These are phyloP conservation scores for Saksenaea oblongispora DNA, from an alignment of 371 early-diverging fungal species.

Conservation along the genomic window DNA sequence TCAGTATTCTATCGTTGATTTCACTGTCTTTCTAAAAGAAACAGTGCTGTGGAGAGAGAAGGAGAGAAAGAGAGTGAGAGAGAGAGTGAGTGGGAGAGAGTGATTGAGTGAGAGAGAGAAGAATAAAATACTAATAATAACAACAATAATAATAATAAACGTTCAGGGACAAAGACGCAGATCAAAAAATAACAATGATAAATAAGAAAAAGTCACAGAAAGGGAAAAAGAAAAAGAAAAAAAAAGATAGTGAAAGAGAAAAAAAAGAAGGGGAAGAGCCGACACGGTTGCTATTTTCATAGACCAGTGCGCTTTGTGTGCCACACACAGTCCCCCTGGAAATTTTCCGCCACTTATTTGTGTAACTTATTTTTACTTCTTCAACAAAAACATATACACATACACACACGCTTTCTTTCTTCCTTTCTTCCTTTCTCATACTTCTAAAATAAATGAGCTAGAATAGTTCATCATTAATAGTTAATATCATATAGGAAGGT, in stretches of 20 bases:
- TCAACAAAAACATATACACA: conserved; percentile 4
- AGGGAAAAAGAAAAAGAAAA: conserved; percentile 5
- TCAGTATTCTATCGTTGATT: conserved; percentile 3
- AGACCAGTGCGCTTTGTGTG: not conserved
- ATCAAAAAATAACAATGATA: conserved; percentile 1
- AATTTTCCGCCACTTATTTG: conserved; percentile 4
- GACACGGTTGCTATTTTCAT: not conserved
- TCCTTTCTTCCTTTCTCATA: not conserved
- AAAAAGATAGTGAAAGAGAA: conserved; percentile 8
- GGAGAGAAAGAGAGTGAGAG: not conserved
- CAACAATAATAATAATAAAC: no score
- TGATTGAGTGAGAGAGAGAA: not conserved
- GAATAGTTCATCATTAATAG: conserved; percentile 7
- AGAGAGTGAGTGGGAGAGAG: not conserved
- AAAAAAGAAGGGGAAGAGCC: conserved; percentile 6
- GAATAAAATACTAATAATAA: not conserved
- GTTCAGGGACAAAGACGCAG: not conserved
- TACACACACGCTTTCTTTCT: no score
- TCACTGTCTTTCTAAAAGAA: not conserved
- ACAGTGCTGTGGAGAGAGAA: not conserved
- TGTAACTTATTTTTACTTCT: conserved; percentile 9
- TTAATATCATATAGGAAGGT: no score
- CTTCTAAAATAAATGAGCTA: conserved; percentile 29
- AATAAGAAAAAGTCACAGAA: conserved; percentile 5
- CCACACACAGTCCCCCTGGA: conserved; percentile 15